Base-by-base conservation (phyloP, 75 land plant species). In the Picea sitchensis region DNA sequence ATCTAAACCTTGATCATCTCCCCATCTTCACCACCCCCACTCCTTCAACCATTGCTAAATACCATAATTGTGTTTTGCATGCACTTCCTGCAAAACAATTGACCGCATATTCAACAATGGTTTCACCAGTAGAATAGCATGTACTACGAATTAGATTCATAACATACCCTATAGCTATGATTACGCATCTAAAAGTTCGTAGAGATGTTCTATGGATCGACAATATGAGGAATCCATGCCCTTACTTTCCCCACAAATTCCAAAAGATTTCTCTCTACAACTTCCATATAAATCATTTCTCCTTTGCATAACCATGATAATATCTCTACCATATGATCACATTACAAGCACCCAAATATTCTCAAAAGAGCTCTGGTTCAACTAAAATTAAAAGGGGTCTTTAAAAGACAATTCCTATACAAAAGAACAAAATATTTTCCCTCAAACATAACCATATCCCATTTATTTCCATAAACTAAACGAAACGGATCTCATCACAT, bases 111-210 rank as follows among this genome's bases (percentile, higher is more conserved):
- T 57, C 98, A 90, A 71, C 96, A 95, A 79, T 95, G 98, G 78
- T 95, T 96, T 41, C 90, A 83, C 15, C 96, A 92, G 82, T 90
- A 90, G 76, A 93, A 85, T 51, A 95, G 2, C 20, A 88, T 95
- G 76, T 93, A 95, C 77, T 85, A 91, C 20, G 89, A 78, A 74
- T 95, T 96, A 84, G 96, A 95, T 11, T 91, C 96, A 76, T 95
- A 95, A 80, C 96, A 95, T 41, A 91, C 91, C 69, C 91, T 82
- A 61, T 96, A 93, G 81, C 96, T 95, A 15, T 92, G 84, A 83
- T 93, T 96, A 26, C 94, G 98, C 98, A 95, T 95, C 98, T 96
- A 95, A 82, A 93, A 95, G 63, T 90, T 91, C 84, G 94, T 87
- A 9, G 98, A 93, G 75, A 95, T 79, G 81, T 86, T 82, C 30